Evolutionary conservation across 495 filamentous ascomycete genomes (phyloP).

Genomic region (Penicillium bialowiezense): DNA sequence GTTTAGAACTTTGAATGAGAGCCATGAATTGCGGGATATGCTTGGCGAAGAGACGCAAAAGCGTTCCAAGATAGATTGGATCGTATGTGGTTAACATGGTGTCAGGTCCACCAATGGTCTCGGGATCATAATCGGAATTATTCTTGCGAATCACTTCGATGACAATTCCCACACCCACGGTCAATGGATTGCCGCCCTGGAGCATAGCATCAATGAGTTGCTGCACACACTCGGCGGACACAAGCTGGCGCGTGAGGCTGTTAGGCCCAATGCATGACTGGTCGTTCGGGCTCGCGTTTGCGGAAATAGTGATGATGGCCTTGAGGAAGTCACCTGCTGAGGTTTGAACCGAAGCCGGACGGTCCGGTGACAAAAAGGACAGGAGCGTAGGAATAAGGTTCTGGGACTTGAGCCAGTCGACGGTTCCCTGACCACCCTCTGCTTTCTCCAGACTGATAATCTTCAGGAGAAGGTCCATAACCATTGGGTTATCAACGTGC

Average conservation of each 20-base stretch:
- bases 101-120: constrained; percentile 74
- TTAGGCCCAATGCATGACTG: constrained; percentile 98
- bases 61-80: constrained; percentile 91
- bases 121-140: constrained; percentile 97
- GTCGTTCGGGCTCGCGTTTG: constrained; percentile 96
- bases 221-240: constrained; percentile 82
- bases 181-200: constrained; percentile 87
- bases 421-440: constrained; percentile 87
- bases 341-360: constrained; percentile 84
- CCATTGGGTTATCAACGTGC: constrained; percentile 96
- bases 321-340: constrained; percentile 98
- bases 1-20: constrained; percentile 67
- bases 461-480: constrained; percentile 97
- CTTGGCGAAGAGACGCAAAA: constrained; percentile 87
- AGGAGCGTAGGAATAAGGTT: constrained; percentile 86
- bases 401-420: constrained; percentile 95
- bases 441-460: constrained; percentile 95
- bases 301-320: constrained; percentile 97
- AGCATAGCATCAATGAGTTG: constrained; percentile 88
- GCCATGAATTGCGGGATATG: constrained; percentile 96
- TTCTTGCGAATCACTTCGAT: constrained; percentile 99
- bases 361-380: constrained; percentile 78
- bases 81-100: constrained; percentile 78
- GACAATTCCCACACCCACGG: constrained; percentile 94
- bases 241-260: constrained; percentile 90